Base-by-base conservation (phyloP, 2,329 filamentous ascomycete genomes). In the Annulohypoxylon truncatum region DNA sequence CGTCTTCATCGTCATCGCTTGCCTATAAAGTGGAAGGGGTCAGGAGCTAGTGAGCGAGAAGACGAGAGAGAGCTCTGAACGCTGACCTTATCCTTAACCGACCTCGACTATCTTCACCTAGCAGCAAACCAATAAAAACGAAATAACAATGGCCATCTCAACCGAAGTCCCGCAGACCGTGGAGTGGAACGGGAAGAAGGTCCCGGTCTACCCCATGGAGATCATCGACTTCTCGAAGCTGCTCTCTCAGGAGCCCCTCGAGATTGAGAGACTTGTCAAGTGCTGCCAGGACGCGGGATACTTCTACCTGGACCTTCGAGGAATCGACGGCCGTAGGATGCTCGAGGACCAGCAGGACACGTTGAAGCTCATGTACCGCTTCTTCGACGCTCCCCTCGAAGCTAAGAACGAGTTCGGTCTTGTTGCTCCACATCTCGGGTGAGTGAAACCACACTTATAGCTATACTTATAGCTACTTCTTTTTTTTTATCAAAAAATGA, bases 341-440 rank as follows among this genome's bases (percentile, higher is more conserved):
- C 79, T 87, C 61, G 79, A 81, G 33, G 84, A 87, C 74, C 80
- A 85, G 67, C 79, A 86, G 73, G 80, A 84, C 69, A 82, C 82
- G 2, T 79, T 87, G 28, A 79, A 82, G 66, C 80, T 87, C 40
- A 87, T 87, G 85, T 77, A 85, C 73, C 82, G 82, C 55, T 87
- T 86, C 79, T 87, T 87, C 67, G 81, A 82, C 29, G 75, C 81
- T 0, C 83, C 84, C 0, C 74, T 86, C 13, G 84, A 87, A 76
- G 80, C 78, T 42, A 87, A 87, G 82, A 87, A 86, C 72, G 82
- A 87, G 72, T 85, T 82, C 70, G 84, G 84, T 2, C 81, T 87
- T 5, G 80, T 86, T 50, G 81, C 83, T 22, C 82, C 84, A 3
- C 84, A 87, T 74, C 80, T 86, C 24, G 84, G 84, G 77, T 84